A percentile compares a stretch with the other conserved stretches of the same genome.
These are phyloP conservation scores for Aspergillus sp. DNA, from an alignment of 2,329 filamentous ascomycete species.

Conservation along the genomic window DNA sequence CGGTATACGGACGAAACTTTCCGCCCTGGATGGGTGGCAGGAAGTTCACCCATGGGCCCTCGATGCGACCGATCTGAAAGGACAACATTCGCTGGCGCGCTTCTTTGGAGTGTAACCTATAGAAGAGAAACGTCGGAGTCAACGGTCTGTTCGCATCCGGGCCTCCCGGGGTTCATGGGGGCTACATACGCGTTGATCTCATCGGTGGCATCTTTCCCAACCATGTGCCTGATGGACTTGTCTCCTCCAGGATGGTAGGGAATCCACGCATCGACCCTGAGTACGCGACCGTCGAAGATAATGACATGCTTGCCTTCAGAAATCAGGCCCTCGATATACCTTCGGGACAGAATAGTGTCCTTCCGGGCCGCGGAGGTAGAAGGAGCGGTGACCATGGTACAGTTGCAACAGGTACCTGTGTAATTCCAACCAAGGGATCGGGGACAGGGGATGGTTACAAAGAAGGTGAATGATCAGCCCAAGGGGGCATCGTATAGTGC, in stretches of 20 bases:
- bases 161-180: constrained; percentile 12
- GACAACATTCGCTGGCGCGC: constrained; percentile 74
- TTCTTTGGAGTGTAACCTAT: constrained; percentile 78
- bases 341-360: constrained; percentile 57
- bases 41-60: constrained; percentile 85
- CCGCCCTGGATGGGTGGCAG: constrained; percentile 90
- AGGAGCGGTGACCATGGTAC: constrained; percentile 7
- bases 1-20: constrained; percentile 62
- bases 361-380: constrained; percentile 37
- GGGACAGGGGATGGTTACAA: not conserved
- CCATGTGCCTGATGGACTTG: constrained; percentile 89
- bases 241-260: constrained; percentile 90
- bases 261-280: constrained; percentile 88
- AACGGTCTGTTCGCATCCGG: constrained; percentile 12
- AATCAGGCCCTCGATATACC: constrained; percentile 78
- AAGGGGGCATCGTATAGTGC: not conserved
- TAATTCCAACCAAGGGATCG: not conserved
- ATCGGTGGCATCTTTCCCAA: constrained; percentile 90
- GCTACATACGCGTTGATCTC: constrained; percentile 80
- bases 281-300: constrained; percentile 76
- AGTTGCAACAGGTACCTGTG: not conserved
- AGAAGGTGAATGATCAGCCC: not conserved
- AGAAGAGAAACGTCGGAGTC: constrained; percentile 17
- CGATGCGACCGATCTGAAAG: constrained; percentile 80
- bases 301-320: constrained; percentile 77